Conservation (phyloP, 805 yeast species). For the Yarrowia porcina region DNA sequence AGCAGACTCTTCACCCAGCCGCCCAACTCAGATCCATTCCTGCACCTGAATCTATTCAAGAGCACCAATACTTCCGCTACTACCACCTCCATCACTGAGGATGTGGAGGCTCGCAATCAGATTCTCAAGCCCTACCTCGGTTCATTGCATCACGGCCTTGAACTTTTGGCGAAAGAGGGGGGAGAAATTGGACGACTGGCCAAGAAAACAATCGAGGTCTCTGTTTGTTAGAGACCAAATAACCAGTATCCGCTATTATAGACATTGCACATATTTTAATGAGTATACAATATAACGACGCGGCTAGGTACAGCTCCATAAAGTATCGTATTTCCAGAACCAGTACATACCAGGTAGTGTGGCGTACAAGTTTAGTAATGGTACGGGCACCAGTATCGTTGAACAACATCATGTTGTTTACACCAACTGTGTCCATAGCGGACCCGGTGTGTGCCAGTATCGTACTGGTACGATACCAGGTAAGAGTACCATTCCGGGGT, state of each 20-base stretch:
- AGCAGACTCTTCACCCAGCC: constrained; percentile 30
- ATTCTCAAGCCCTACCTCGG: constrained; percentile 51
- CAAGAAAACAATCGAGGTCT: constrained; percentile 9
- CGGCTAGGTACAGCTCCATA: no score
- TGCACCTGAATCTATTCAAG: constrained; percentile 34
- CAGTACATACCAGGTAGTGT: no score
- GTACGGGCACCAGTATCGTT: no score
- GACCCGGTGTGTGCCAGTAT: no score
- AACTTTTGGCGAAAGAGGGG: constrained; percentile 58
- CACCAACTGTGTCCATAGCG: no score
- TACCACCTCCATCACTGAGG: constrained; percentile 52
- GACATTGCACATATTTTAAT: not conserved
- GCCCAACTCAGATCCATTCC: constrained; percentile 37
- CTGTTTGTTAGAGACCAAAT: not conserved
- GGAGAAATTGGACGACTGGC: constrained; percentile 64
- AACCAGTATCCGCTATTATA: not conserved
- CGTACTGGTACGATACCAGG: no score
- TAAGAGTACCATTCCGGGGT: no score
- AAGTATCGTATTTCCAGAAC: no score
- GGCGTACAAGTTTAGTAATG: no score
- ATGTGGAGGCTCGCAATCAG: constrained; percentile 52
- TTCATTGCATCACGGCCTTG: constrained; percentile 51
- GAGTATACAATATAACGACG: no score
- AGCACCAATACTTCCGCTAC: not conserved
- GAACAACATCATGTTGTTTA: no score